Conservation (phyloP, 257 asterid species). For the Jasminum sambac region DNA sequence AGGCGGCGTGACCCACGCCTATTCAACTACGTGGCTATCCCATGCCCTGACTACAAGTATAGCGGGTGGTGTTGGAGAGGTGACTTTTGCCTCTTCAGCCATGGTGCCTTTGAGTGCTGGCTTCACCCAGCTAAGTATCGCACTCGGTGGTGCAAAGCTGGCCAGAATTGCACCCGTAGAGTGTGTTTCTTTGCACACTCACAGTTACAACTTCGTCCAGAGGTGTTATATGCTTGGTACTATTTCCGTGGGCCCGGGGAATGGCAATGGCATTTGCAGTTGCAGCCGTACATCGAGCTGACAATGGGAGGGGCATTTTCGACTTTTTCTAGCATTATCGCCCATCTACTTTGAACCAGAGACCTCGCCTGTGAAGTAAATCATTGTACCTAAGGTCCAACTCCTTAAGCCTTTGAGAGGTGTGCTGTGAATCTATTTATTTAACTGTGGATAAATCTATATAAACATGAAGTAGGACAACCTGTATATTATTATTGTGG, state of each 20-base stretch:
- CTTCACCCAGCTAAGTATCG: conserved; percentile 1
- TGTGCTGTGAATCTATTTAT: too few species aligned
- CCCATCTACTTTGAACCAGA: too few species aligned
- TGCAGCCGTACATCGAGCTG: too few species aligned
- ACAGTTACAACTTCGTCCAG: not conserved
- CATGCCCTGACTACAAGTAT: not conserved
- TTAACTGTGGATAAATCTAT: too few species aligned
- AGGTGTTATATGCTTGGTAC: not conserved
- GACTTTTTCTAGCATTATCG: too few species aligned
- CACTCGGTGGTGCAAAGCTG: not conserved
- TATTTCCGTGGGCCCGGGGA: not conserved
- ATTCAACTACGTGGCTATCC: conserved; percentile 8
- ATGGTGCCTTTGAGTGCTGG: conserved; percentile 5
- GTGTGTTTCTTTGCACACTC: conserved; percentile 12
- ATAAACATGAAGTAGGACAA: too few species aligned
- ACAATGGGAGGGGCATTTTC: too few species aligned
- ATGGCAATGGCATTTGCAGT: too few species aligned
- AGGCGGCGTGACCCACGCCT: conserved; percentile 14
- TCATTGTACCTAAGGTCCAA: too few species aligned
- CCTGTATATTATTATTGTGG: too few species aligned
- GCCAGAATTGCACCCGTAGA: not conserved
- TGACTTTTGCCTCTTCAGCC: conserved; percentile 3
- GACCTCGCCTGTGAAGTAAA: too few species aligned
- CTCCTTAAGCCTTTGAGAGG: too few species aligned
- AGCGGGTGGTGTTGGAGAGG: not conserved